A percentile compares a stretch with the other conserved stretches of the same genome.
Conservation (phyloP, 2,329 filamentous ascomycete species). For the Penicillium sp. region DNA sequence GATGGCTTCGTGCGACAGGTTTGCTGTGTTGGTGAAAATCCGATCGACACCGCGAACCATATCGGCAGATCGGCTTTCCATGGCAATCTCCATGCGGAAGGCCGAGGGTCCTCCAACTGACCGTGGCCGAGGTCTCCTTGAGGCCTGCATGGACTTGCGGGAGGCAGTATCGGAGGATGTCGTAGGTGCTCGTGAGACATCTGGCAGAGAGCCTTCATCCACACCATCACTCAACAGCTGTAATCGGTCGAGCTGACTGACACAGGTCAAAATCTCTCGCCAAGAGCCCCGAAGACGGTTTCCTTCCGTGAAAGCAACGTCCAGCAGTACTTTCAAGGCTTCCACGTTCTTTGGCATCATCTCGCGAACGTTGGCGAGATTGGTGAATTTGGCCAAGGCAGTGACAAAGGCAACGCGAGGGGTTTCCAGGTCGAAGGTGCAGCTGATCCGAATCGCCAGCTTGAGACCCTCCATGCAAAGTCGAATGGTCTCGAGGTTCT, state of each 20-base stretch:
- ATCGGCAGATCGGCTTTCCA: slow-evolving; percentile 89
- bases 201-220: slow-evolving; percentile 87
- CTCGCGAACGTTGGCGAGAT: slow-evolving; percentile 91
- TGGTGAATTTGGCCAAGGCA: slow-evolving; percentile 88
- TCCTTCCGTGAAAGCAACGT: slow-evolving; percentile 90
- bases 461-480: slow-evolving; percentile 95
- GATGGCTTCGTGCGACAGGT: slow-evolving; percentile 90
- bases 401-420: slow-evolving; percentile 93
- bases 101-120: slow-evolving; percentile 52
- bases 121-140: slow-evolving; percentile 52
- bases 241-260: slow-evolving; percentile 92
- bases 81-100: slow-evolving; percentile 77
- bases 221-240: slow-evolving; percentile 94
- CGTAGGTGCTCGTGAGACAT: slow-evolving; percentile 80
- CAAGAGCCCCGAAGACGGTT: slow-evolving; percentile 87
- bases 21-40: slow-evolving; percentile 95
- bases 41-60: slow-evolving; percentile 90
- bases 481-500: slow-evolving; percentile 89
- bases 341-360: slow-evolving; percentile 97
- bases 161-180: slow-evolving; percentile 51
- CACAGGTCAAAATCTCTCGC: slow-evolving; percentile 92
- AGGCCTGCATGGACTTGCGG: slow-evolving; percentile 65
- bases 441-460: slow-evolving; percentile 88
- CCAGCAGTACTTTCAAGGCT: slow-evolving; percentile 85
- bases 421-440: slow-evolving; percentile 90